Evolutionary conservation across 2,329 filamentous ascomycete species (phyloP).

Genomic region (Rosellinia necatrix): DNA sequence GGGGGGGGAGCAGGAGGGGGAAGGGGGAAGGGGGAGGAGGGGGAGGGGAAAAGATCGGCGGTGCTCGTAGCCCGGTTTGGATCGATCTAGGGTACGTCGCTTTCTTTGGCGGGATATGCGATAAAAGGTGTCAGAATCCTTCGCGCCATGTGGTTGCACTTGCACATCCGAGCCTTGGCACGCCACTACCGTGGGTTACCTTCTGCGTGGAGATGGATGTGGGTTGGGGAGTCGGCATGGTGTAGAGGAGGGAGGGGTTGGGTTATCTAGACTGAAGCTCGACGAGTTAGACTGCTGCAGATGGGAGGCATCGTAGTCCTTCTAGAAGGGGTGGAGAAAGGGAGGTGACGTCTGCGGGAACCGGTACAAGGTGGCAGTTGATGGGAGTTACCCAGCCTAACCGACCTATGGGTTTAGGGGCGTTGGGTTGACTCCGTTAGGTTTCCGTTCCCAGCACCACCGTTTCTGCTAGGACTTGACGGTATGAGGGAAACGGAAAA

Average conservation of each 20-base stretch:
- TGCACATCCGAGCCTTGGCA: slow-evolving; percentile 18
- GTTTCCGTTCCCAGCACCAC: background rate
- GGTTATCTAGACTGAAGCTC: background rate
- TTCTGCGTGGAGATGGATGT: slow-evolving; percentile 12
- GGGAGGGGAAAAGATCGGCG: background rate
- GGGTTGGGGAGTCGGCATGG: background rate
- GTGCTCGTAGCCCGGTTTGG: background rate
- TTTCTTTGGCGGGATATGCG: slow-evolving; percentile 18
- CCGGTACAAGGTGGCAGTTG: background rate
- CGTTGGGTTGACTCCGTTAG: background rate
- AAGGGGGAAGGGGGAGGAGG: background rate
- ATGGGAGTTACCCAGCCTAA: background rate
- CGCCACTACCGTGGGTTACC: slow-evolving; percentile 3
- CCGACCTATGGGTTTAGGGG: too few relatives aligned
- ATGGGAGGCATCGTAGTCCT: background rate
- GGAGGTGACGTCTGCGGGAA: background rate
- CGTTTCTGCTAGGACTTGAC: background rate
- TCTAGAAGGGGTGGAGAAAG: background rate
- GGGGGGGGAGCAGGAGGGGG: background rate
- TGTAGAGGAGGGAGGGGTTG: background rate
- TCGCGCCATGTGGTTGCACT: slow-evolving; percentile 21
- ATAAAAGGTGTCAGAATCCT: slow-evolving; percentile 22
- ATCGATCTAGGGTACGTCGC: slow-evolving; percentile 11
- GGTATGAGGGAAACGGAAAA: background rate
- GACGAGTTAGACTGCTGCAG: background rate